Conservation (phyloP, 805 yeast species). For the Priceomyces castillae region DNA sequence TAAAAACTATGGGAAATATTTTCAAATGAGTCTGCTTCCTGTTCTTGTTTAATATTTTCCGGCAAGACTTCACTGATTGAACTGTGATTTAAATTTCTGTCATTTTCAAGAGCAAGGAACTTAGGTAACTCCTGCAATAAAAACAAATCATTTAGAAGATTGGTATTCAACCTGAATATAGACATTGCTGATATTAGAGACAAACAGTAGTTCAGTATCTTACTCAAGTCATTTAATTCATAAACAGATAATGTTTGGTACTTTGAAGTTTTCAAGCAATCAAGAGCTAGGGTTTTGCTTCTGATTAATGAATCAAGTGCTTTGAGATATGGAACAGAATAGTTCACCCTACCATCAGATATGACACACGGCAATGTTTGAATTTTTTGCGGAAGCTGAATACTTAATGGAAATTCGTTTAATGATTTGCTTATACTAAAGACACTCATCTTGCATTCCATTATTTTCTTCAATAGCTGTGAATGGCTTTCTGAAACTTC, state of each 20-base stretch:
- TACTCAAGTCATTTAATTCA: conserved; percentile 15
- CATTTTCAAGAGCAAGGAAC: conserved; percentile 20
- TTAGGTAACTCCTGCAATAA: conserved; percentile 21
- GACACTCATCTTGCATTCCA: conserved; percentile 2
- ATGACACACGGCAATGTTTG: conserved; percentile 9
- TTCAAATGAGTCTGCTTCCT: conserved; percentile 6
- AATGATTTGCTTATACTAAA: not conserved
- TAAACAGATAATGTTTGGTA: conserved; percentile 10
- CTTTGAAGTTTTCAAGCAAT: conserved; percentile 2
- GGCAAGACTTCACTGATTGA: conserved; percentile 12
- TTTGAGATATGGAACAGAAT: conserved; percentile 4
- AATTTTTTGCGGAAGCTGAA: not conserved
- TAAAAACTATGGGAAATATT: conserved; percentile 5
- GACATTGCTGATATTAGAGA: conserved; percentile 20
- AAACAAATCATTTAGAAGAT: conserved; percentile 15
- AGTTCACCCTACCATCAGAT: conserved; percentile 5
- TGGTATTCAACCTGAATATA: conserved; percentile 13
- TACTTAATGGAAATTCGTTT: not conserved
- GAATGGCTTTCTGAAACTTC: not conserved
- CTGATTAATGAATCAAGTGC: conserved; percentile 15
- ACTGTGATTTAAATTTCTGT: conserved; percentile 13
- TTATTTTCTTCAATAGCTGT: conserved; percentile 2
- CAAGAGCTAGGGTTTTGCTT: conserved; percentile 14
- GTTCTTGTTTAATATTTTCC: conserved; percentile 2
- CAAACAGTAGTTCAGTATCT: conserved; percentile 16